Conservation (phyloP, 345 rosid species). For the Camelina sativa region DNA sequence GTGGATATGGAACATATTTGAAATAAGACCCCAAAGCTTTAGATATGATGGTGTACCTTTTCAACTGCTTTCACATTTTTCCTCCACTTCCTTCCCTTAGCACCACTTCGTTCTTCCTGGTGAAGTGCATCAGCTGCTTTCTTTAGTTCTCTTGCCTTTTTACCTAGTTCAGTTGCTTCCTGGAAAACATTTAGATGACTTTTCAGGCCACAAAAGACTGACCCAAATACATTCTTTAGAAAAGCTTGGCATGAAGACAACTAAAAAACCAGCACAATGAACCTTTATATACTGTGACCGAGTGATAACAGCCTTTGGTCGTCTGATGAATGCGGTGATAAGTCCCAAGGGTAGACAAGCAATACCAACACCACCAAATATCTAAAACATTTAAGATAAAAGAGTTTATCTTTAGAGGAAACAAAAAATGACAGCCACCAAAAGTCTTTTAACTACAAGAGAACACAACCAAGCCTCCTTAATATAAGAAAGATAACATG, state of each 20-base stretch:
- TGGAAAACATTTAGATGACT: constrained; percentile 40
- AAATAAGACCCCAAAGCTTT: constrained; percentile 26
- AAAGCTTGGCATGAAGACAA: constrained; percentile 13
- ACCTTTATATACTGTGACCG: constrained; percentile 99
- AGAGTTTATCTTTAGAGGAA: constrained; percentile 26
- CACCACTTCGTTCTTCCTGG: constrained; percentile 95
- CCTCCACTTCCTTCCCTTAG: constrained; percentile 96
- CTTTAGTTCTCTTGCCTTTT: constrained; percentile 92
- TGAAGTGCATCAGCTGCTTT: constrained; percentile 95
- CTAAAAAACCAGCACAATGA: constrained; percentile 48
- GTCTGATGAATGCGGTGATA: constrained; percentile 87
- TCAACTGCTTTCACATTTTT: constrained; percentile 94
- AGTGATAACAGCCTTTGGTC: constrained; percentile 98
- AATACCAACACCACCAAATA: constrained; percentile 99
- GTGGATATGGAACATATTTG: constrained; percentile 9
- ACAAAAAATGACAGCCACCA: constrained; percentile 11
- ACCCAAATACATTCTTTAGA: background rate
- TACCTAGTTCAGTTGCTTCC: constrained; percentile 99
- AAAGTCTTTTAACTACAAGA: background rate
- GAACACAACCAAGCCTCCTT: constrained; percentile 17
- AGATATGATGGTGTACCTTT: constrained; percentile 58
- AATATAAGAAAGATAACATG: background rate
- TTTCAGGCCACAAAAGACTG: constrained; percentile 4
- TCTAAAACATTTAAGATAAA: constrained; percentile 52
- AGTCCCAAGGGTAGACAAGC: constrained; percentile 96